These are phyloP conservation scores for Leptographium galeiforme DNA, from an alignment of 2,329 filamentous ascomycete genomes.

Conservation along the genomic window DNA sequence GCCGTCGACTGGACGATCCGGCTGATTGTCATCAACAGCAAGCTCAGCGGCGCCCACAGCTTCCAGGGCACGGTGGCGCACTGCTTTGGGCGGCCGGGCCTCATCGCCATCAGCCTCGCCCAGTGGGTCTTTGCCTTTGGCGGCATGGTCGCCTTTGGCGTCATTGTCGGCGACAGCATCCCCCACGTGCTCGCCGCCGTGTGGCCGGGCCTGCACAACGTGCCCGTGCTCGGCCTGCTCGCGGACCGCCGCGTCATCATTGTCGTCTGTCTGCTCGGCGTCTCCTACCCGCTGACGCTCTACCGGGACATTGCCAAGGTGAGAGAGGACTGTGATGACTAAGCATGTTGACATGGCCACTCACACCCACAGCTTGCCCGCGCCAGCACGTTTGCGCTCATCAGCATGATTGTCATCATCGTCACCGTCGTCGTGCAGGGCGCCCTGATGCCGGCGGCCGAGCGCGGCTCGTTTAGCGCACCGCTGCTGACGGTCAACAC, in stretches of 20 bases:
- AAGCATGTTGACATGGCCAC: constrained; percentile 21
- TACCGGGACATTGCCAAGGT: constrained; percentile 92
- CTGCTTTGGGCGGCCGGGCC: constrained; percentile 78
- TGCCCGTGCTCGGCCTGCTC: constrained; percentile 69
- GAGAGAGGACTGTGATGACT: constrained; percentile 28
- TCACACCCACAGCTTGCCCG: constrained; percentile 54
- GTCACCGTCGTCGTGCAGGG: constrained; percentile 79
- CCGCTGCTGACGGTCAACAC: constrained; percentile 65
- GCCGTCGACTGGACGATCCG: constrained; percentile 96
- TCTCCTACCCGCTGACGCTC: constrained; percentile 83
- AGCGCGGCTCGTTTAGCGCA: constrained; percentile 56
- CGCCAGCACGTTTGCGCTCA: constrained; percentile 80
- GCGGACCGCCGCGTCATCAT: constrained; percentile 75
- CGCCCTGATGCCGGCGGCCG: constrained; percentile 55
- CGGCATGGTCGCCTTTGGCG: constrained; percentile 95
- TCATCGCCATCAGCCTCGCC: constrained; percentile 78
- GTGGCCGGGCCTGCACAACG: constrained; percentile 59
- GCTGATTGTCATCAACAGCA: constrained; percentile 93
- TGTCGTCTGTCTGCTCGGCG: constrained; percentile 68
- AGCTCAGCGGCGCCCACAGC: constrained; percentile 82
- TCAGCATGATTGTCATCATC: constrained; percentile 88
- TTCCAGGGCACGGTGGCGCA: constrained; percentile 94
- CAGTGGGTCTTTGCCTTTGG: constrained; percentile 99
- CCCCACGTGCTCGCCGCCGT: constrained; percentile 75
- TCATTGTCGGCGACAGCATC: constrained; percentile 94